These are phyloP conservation scores for Venturia aucupariae DNA, from an alignment of 2,329 filamentous ascomycete genomes.

Conservation along the genomic window DNA sequence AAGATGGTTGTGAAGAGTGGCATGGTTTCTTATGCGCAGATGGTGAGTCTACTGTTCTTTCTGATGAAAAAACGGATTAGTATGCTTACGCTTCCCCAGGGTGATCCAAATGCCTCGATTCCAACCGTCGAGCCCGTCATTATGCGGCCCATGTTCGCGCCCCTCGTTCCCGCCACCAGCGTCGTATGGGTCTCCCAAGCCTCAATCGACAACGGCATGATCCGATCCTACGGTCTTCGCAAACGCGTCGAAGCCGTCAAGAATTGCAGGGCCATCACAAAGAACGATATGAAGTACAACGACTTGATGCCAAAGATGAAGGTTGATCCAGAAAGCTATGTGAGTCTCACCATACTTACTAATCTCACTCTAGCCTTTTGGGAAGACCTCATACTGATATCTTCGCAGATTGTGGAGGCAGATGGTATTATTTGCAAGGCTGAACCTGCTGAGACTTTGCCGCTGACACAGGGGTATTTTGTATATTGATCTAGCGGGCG, in stretches of 20 bases:
- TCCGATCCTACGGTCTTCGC: constrained; percentile 63
- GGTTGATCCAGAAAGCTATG: constrained; percentile 85
- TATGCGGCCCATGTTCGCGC: constrained; percentile 77
- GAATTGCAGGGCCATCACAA: constrained; percentile 64
- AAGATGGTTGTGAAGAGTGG: constrained; percentile 75
- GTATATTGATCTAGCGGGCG: constrained; percentile 48
- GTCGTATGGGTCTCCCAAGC: constrained; percentile 76
- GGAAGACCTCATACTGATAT: constrained; percentile 18
- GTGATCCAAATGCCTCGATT: constrained; percentile 53
- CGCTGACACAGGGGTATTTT: constrained; percentile 68
- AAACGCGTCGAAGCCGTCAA: constrained; percentile 75
- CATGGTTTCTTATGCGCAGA: constrained; percentile 71
- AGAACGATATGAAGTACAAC: constrained; percentile 88
- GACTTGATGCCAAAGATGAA: constrained; percentile 74
- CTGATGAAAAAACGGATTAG: not conserved
- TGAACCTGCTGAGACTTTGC: constrained; percentile 61
- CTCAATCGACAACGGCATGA: constrained; percentile 56
- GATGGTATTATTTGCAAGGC: constrained; percentile 67
- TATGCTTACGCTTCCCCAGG: constrained; percentile 22
- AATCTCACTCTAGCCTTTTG: too few relatives aligned
- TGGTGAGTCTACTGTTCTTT: constrained; percentile 46
- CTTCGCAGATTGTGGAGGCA: constrained; percentile 58
- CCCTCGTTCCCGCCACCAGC: constrained; percentile 60
- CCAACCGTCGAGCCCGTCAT: constrained; percentile 80
- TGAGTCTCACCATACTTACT: too few relatives aligned